Conservation (phyloP, 148 eudicot species). For the Camellia sinensis region DNA sequence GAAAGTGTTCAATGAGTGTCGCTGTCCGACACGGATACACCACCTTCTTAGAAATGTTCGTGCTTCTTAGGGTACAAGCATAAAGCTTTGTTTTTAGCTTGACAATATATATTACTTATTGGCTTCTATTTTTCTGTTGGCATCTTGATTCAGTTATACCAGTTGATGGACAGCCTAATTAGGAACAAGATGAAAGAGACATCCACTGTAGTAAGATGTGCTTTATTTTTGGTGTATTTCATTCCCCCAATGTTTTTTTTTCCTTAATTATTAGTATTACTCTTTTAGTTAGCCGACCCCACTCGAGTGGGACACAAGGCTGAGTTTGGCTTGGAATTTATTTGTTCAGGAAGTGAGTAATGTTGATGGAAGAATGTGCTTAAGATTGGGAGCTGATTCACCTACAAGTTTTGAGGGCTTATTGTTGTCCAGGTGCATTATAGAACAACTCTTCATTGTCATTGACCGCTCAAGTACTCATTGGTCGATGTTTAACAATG, state of each 20-base stretch:
- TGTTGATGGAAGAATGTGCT: constrained; percentile 85
- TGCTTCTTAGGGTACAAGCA: neutral
- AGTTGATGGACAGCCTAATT: constrained; percentile 62
- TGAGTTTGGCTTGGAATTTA: too few species aligned
- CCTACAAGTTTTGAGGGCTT: constrained; percentile 63
- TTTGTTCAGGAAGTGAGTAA: constrained; percentile 71
- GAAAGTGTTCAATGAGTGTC: too few species aligned
- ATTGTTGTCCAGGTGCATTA: constrained; percentile 71
- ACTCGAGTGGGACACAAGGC: too few species aligned
- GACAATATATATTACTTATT: neutral
- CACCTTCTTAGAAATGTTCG: too few species aligned
- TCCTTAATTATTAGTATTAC: neutral
- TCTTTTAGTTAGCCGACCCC: too few species aligned
- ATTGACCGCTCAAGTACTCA: neutral
- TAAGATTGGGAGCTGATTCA: constrained; percentile 54
- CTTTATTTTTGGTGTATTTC: constrained; percentile 8
- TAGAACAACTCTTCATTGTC: neutral
- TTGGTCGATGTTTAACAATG: neutral
- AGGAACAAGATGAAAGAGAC: constrained; percentile 45
- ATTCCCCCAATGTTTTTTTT: constrained; percentile 12
- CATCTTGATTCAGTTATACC: constrained; percentile 55
- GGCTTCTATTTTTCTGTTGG: constrained; percentile 13
- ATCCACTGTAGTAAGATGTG: constrained; percentile 47
- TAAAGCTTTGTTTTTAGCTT: neutral
- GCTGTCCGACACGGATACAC: too few species aligned